Percentiles rank a stretch among this genome's conserved stretches.
These are phyloP conservation scores for Brassica cretica DNA, from an alignment of 345 rosid species.

Conservation along the genomic window DNA sequence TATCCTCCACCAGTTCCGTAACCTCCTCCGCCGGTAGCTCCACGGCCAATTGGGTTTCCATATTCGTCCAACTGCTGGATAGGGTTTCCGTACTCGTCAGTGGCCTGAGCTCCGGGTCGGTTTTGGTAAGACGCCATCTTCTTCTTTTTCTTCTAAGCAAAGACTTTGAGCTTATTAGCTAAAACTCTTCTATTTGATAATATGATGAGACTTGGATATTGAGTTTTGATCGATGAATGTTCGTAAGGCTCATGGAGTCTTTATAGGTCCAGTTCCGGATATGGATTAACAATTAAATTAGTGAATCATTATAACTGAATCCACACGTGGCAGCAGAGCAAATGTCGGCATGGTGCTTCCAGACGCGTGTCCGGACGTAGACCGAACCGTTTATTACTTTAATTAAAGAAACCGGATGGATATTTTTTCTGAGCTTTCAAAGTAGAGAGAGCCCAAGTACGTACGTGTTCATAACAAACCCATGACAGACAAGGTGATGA, in stretches of 20 bases:
- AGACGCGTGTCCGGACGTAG: conserved; percentile 7
- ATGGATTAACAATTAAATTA: conserved; percentile 11
- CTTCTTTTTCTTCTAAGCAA: conserved; percentile 23
- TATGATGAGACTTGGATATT: conserved; percentile 7
- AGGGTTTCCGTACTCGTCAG: conserved; percentile 51
- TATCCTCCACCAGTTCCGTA: conserved; percentile 12
- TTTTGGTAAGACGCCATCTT: conserved; percentile 37
- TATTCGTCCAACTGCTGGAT: conserved; percentile 33
- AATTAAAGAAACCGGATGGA: not conserved
- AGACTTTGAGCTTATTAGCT: not conserved
- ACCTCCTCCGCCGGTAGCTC: conserved; percentile 7
- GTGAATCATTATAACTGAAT: not conserved
- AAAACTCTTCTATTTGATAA: conserved; percentile 5
- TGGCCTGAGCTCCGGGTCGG: conserved; percentile 39
- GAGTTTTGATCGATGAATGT: conserved; percentile 19
- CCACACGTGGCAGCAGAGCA: conserved; percentile 16
- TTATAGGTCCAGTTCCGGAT: conserved; percentile 38
- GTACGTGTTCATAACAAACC: conserved; percentile 28
- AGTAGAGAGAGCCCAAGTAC: conserved; percentile 22
- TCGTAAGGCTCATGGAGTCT: conserved; percentile 1
- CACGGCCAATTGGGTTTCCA: conserved; percentile 37
- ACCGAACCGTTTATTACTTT: not conserved
- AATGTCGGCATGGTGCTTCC: not conserved
- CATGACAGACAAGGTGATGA: conserved; percentile 23
- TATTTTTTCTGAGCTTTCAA: not conserved